phyloP scores from a whole-genome alignment of 768 basidiomycete species.

The Rhizopogon vinicolor region DNA sequence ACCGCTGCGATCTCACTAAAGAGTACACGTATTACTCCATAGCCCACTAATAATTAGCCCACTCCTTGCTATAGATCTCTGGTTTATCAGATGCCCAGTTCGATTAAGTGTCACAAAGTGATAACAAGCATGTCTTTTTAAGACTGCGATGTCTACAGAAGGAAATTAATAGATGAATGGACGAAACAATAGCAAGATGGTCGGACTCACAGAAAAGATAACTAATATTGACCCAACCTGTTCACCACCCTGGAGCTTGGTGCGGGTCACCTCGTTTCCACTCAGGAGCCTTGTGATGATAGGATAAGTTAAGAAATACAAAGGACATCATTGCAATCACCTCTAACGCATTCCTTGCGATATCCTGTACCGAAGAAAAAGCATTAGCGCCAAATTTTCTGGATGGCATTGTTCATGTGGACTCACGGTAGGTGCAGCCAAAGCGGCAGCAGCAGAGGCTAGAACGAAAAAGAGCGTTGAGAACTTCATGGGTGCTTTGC shows the following conservation, averaged over 20 bases:
- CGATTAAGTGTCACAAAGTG: neutral
- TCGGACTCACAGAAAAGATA: neutral
- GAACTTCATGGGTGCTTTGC: conserved; percentile 1
- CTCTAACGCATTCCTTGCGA: neutral
- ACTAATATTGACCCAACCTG: neutral
- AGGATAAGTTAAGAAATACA: neutral
- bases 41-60: neutral
- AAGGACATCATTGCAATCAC: neutral
- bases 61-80: neutral
- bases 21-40: neutral
- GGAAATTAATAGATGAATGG: neutral
- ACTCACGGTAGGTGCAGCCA: conserved; percentile 2
- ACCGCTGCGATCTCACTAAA: neutral
- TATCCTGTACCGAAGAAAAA: neutral
- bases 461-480: neutral
- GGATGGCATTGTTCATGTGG: no score
- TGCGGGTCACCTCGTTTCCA: neutral
- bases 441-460: neutral
- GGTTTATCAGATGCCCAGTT: neutral
- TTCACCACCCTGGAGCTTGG: neutral
- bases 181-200: no score
- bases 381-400: neutral
- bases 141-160: neutral
- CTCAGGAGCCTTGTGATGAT: neutral
- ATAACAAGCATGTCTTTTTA: neutral